Percentiles rank a stretch among this genome's conserved stretches.
phyloP scores from a whole-genome alignment of 768 basidiomycete genomes.

The Mycena leptocephala region DNA sequence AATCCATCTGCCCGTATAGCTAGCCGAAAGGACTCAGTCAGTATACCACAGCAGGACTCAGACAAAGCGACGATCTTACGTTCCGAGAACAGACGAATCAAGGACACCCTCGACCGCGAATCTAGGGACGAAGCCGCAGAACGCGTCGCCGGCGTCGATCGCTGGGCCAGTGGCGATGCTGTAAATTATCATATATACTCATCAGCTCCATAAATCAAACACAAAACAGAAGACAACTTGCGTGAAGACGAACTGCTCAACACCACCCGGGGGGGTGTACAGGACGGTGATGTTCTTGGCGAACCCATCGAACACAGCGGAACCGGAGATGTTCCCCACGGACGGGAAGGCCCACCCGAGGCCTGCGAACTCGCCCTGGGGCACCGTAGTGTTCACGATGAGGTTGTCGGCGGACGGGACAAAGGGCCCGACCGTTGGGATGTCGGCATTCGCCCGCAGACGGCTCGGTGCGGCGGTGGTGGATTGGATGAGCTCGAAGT shows the following conservation, averaged over 20 bases:
- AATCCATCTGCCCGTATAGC: constrained; percentile 23
- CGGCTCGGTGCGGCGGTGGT: constrained; percentile 1
- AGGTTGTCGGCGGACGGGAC: constrained; percentile 24
- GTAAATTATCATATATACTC: constrained; percentile 1
- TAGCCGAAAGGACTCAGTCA: constrained; percentile 4
- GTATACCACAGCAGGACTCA: neutral
- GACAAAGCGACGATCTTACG: constrained; percentile 2
- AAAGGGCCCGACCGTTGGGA: constrained; percentile 20
- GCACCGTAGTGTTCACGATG: constrained; percentile 13
- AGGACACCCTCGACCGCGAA: neutral
- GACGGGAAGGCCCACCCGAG: constrained; percentile 23
- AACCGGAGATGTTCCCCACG: neutral
- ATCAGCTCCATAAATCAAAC: neutral
- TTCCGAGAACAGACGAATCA: constrained; percentile 13
- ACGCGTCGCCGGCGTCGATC: neutral
- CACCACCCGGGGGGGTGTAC: constrained; percentile 19
- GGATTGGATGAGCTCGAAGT: constrained; percentile 12
- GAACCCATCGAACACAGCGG: constrained; percentile 13
- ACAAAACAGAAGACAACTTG: constrained; percentile 15
- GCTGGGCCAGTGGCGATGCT: constrained; percentile 1
- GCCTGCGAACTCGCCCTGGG: constrained; percentile 1
- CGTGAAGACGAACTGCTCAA: constrained; percentile 4
- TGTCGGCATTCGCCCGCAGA: neutral
- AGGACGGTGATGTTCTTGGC: constrained; percentile 14
- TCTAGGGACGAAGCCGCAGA: constrained; percentile 17